These are phyloP conservation scores for Trichosporon ovoides DNA, from an alignment of 1,284 basidiomycete species.

Conservation along the genomic window DNA sequence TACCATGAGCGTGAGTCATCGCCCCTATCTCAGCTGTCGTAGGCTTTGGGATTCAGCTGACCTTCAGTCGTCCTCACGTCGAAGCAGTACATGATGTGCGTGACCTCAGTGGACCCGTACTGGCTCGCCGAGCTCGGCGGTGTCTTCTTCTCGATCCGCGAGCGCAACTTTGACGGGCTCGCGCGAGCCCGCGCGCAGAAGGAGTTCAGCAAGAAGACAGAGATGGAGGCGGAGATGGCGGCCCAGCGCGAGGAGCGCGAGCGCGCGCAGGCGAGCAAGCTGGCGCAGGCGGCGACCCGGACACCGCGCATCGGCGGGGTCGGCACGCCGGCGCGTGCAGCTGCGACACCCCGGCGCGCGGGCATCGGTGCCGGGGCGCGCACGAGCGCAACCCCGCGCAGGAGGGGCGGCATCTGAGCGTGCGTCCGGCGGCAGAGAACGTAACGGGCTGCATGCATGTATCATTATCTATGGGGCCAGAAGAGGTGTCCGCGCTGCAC, in stretches of 20 bases:
- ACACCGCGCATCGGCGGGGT: conserved; percentile 69
- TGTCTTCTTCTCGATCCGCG: conserved; percentile 90
- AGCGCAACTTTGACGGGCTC: conserved; percentile 84
- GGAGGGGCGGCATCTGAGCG: conserved; percentile 47
- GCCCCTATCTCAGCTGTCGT: conserved; percentile 14
- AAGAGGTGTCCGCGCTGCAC: background rate
- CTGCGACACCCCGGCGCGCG: conserved; percentile 63
- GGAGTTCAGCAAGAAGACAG: conserved; percentile 82
- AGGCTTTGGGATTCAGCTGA: conserved; percentile 13
- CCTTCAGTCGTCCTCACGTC: conserved; percentile 71
- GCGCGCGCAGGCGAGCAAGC: conserved; percentile 57
- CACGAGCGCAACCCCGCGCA: conserved; percentile 51
- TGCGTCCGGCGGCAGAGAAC: background rate
- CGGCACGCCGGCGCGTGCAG: conserved; percentile 42
- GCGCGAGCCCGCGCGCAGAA: conserved; percentile 66
- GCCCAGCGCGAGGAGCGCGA: conserved; percentile 73
- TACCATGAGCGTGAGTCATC: conserved; percentile 69
- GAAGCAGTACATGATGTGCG: conserved; percentile 92
- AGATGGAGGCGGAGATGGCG: conserved; percentile 80
- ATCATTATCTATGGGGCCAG: background rate
- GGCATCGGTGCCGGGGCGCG: conserved; percentile 59
- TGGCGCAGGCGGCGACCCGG: conserved; percentile 58
- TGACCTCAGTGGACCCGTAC: conserved; percentile 89
- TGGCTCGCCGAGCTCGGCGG: conserved; percentile 92
- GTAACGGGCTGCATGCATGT: background rate